Percentiles rank a stretch among this genome's conserved stretches.
Conservation (phyloP, 345 rosid genomes). For the Angophora floribunda region DNA sequence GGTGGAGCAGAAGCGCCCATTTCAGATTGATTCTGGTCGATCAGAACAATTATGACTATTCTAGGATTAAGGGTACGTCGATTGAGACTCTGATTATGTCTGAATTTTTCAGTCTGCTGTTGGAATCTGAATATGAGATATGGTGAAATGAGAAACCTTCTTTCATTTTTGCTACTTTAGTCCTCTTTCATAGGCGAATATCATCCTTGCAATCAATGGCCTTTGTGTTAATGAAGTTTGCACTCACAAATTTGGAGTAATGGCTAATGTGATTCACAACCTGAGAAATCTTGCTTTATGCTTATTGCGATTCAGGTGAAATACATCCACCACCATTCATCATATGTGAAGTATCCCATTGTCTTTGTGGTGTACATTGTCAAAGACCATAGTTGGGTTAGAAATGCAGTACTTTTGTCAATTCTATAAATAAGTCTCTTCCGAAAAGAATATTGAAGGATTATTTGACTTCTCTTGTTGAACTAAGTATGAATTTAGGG, state of each 20-base stretch:
- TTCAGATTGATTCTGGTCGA: slow-evolving; percentile 9
- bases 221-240: background rate
- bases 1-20: slow-evolving; percentile 12
- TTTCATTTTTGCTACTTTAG: background rate
- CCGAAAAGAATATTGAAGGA: background rate
- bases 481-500: background rate
- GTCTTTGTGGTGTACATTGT: background rate
- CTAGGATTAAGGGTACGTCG: background rate
- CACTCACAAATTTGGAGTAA: background rate
- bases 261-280: background rate
- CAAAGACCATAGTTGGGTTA: background rate
- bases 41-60: background rate
- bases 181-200: background rate
- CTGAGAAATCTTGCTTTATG: background rate
- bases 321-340: background rate
- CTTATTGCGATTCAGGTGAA: background rate
- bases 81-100: background rate
- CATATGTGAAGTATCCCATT: background rate
- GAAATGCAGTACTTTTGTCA: background rate
- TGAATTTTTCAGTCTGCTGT: background rate
- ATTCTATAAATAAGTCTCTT: background rate
- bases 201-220: background rate
- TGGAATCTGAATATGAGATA: background rate
- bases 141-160: background rate
- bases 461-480: background rate